Base-by-base conservation (phyloP, 345 rosid species). In the Abelmoschus esculentus region DNA sequence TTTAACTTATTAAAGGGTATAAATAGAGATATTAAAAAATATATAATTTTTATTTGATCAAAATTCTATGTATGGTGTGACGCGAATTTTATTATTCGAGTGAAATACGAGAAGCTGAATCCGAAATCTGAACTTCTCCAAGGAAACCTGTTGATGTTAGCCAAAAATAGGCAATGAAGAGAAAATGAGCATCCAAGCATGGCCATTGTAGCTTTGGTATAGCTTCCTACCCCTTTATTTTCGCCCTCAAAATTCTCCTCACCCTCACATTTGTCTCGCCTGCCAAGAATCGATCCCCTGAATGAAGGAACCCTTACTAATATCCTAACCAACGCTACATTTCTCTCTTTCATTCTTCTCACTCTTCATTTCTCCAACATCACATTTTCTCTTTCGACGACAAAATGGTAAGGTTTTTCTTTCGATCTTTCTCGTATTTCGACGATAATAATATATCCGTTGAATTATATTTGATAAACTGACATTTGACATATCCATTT, bases 381-480 rank as follows among this genome's bases (percentile, higher is more conserved):
- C 58, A 18, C 28, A 54, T 0, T 19, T 8, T 54, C 12, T 53
- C 29, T 54, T 54, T 3, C 59, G 49, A 62, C 75, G 53, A 69
- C 88, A 83, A 76, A 81, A 88, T 88, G 92, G 92, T 88, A 76
- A 46, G 79, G 34, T 19, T 42, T 54, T 42, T 61, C 7, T 36
- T 26, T 29, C 31, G 6, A 14, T 11, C 6, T 49, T 47, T 49
- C 17, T 49, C 53, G 6, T 49, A 4, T 47, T 28, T 17, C 18
- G 19, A 46, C 13, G 12, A 66, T 66, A 4, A 18, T 66, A 40
- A 40, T 8, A 40, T 8, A 2, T 40, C 1, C 40, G 6, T 7
- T 40, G 44, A 40, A 7, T 38, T 38, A 38, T 38, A 38, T 38
- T 1, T 8, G 44, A 36, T 36, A 36, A 0, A 36, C 40, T 36